A percentile compares a stretch with the other conserved stretches of the same genome.
phyloP scores from a whole-genome alignment of 2,329 filamentous ascomycete genomes.

The Akanthomyces dipterigenus region DNA sequence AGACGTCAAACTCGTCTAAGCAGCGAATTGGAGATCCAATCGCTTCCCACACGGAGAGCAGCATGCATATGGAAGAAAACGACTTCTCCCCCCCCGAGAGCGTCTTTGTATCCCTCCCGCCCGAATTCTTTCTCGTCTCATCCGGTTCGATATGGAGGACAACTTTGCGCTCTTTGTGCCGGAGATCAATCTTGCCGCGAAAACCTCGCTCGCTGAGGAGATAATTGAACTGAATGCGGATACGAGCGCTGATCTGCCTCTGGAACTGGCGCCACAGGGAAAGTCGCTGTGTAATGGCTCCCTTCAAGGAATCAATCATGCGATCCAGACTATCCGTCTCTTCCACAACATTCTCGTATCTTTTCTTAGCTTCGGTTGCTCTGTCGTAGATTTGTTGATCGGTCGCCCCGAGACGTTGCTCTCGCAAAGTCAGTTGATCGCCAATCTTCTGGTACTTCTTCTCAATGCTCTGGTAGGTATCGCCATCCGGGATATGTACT shows the following conservation, averaged over 20 bases:
- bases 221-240: slow-evolving; percentile 80
- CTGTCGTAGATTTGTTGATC: slow-evolving; percentile 57
- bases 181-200: slow-evolving; percentile 70
- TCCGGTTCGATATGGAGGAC: slow-evolving; percentile 71
- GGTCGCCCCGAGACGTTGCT: slow-evolving; percentile 52
- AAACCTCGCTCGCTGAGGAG: slow-evolving; percentile 86
- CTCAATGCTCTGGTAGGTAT: slow-evolving; percentile 52
- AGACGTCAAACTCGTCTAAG: slow-evolving; percentile 96
- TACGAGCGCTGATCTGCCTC: slow-evolving; percentile 74
- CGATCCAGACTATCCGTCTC: slow-evolving; percentile 34
- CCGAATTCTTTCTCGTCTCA: slow-evolving; percentile 59
- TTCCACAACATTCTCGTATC: slow-evolving; percentile 36
- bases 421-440: slow-evolving; percentile 51
- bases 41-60: slow-evolving; percentile 92
- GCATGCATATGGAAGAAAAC: slow-evolving; percentile 90
- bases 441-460: slow-evolving; percentile 48
- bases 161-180: slow-evolving; percentile 68
- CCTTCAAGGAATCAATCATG: slow-evolving; percentile 40
- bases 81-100: slow-evolving; percentile 96
- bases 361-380: slow-evolving; percentile 32
- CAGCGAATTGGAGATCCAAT: slow-evolving; percentile 95
- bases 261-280: slow-evolving; percentile 77
- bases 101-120: slow-evolving; percentile 80
- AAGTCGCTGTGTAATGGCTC: slow-evolving; percentile 62
- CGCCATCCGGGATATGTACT: slow-evolving; percentile 56